Evolutionary conservation across 805 yeast species (phyloP), one percentile per base, ranked within the genome.

Genomic region (Teunomyces tritomae): DNA sequence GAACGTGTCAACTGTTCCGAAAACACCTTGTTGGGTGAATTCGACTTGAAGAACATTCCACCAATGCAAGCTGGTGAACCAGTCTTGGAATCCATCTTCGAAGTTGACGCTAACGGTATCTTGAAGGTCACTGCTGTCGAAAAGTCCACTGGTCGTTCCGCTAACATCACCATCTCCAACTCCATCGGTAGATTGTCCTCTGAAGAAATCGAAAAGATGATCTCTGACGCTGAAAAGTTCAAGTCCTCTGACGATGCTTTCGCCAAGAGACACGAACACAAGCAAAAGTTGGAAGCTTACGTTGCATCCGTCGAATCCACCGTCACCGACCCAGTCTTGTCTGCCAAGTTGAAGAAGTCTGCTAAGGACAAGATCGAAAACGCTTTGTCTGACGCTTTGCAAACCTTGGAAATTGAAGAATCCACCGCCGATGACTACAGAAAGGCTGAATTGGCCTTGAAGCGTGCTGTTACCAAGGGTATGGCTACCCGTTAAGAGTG

Each of bases 381-480:
- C 73, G 97, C 97, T 78, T 84, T 92, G 70, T 88, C 98, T 64
- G 98, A 92, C 68, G 98, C 98, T 75, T 78, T 92, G 80, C 95
- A 96, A 68, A 91, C 97, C 74, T 87, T 92, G 71, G 96, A 91
- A 81, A 80, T 94, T 59, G 96, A 92, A 82, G 98, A 94, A 63
- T 83, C 97, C 54, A 69, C 95, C 65, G 92, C 97, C 73, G 99
- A 94, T 71, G 97, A 91, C 78, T 84, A 80, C 82, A 89, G 98
- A 87, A 94, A 89, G 87, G 98, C 99, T 71, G 98, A 94, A 84
- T 89, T 94, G 75, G 85, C 90, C 76, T 88, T 94, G 76, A 94
- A 94, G 90, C 89, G 99, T 79, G 97, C 92, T 71, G 97, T 92
- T 75, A 92, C 97, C 83, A 92, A 90, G 84, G 97, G 97, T 76